Evolutionary conservation across 1,139 yeast species (phyloP).

Genomic region (Pichia kudriavzevii): DNA sequence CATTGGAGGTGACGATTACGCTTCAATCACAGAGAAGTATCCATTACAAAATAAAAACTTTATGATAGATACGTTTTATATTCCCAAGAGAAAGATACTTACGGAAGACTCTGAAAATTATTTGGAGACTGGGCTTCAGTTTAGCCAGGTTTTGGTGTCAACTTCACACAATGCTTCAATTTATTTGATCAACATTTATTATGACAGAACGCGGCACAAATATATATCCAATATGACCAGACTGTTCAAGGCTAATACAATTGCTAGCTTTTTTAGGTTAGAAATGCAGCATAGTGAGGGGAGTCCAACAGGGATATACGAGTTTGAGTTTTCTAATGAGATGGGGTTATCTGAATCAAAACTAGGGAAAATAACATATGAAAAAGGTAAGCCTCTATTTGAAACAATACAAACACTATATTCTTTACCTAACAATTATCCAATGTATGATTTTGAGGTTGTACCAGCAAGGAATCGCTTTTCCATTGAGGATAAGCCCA

Average conservation of each 20-base stretch:
- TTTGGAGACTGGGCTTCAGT: too few species aligned
- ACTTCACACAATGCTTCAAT: constrained; percentile 14
- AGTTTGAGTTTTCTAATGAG: constrained; percentile 20
- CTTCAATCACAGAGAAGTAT: constrained; percentile 13
- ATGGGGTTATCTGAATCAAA: constrained; percentile 20
- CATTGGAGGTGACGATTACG: constrained; percentile 23
- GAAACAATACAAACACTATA: constrained; percentile 17
- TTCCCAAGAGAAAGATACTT: constrained; percentile 17
- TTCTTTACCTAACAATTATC: constrained; percentile 20
- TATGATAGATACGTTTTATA: constrained; percentile 18
- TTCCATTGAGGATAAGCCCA: constrained; percentile 16
- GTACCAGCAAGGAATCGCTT: constrained; percentile 15
- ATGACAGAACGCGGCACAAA: constrained; percentile 12
- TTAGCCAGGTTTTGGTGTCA: constrained; percentile 26
- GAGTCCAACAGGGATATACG: constrained; percentile 8
- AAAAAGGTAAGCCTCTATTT: constrained; percentile 14
- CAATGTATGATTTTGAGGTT: constrained; percentile 21
- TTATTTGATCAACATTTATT: constrained; percentile 23
- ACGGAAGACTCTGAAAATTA: neutral
- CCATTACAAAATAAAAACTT: constrained; percentile 9
- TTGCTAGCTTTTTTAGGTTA: constrained; percentile 4
- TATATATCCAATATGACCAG: constrained; percentile 16
- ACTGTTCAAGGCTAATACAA: constrained; percentile 15
- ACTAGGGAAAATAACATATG: constrained; percentile 12
- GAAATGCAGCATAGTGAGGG: constrained; percentile 2